Conservation (phyloP, 176 grass and related monocot genomes). For the Musa acuminata region DNA sequence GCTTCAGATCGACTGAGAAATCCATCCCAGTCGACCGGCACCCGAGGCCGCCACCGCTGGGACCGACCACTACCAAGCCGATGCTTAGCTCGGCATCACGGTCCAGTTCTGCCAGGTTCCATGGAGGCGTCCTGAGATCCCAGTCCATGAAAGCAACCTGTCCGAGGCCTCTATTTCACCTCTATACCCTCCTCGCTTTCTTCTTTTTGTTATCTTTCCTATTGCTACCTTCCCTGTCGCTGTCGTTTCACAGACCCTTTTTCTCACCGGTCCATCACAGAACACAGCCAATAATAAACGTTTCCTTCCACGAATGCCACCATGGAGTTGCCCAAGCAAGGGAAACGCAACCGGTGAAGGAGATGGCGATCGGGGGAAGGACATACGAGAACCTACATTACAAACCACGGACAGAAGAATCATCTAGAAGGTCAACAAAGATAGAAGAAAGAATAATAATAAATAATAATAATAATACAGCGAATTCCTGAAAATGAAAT, state of each 20-base stretch:
- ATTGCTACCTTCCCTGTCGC: neutral
- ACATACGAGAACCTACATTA: neutral
- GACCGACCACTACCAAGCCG: constrained; percentile 35
- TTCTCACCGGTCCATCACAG: too few species aligned
- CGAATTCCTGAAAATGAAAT: too few species aligned
- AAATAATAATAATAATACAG: too few species aligned
- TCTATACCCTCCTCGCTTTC: neutral
- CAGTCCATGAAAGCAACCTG: constrained; percentile 45
- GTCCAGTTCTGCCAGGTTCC: constrained; percentile 21
- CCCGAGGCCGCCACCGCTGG: too few species aligned
- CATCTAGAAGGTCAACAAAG: neutral
- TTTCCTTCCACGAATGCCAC: neutral
- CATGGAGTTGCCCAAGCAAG: neutral
- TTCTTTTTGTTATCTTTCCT: too few species aligned
- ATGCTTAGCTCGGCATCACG: neutral
- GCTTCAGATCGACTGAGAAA: constrained; percentile 55
- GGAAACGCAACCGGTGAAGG: neutral
- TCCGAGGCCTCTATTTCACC: neutral
- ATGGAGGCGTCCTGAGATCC: constrained; percentile 55
- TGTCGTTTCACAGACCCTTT: too few species aligned
- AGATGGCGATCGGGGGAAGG: neutral
- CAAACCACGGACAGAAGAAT: neutral
- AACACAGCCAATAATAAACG: too few species aligned
- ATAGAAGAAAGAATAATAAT: too few species aligned
- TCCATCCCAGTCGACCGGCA: constrained; percentile 25